Conservation (phyloP, 2,329 filamentous ascomycete species). For the Purpureocillium lavendulum region DNA sequence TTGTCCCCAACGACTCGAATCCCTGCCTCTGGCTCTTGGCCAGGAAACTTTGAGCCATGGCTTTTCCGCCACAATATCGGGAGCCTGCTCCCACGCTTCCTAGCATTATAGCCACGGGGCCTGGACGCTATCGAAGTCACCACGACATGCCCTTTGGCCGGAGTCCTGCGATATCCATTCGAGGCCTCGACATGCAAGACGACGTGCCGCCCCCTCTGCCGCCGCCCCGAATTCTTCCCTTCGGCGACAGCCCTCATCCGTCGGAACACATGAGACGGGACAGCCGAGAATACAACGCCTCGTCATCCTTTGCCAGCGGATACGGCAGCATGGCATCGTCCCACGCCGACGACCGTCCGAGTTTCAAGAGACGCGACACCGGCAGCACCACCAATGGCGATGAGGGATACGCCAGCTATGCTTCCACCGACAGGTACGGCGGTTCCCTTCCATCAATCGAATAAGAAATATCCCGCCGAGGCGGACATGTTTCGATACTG, state of each 20-base stretch:
- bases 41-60: slow-evolving; percentile 17
- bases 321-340: slow-evolving; percentile 32
- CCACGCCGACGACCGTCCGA: slow-evolving; percentile 23
- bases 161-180: slow-evolving; percentile 33
- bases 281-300: slow-evolving; percentile 17
- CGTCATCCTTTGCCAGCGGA: slow-evolving; percentile 23
- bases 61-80: slow-evolving; percentile 26
- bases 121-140: slow-evolving; percentile 19
- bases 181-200: slow-evolving; percentile 22
- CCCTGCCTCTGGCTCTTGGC: background rate
- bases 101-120: slow-evolving; percentile 25
- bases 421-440: slow-evolving; percentile 28
- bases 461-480: background rate
- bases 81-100: slow-evolving; percentile 24
- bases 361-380: slow-evolving; percentile 22
- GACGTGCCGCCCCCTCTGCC: slow-evolving; percentile 35
- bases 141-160: slow-evolving; percentile 23
- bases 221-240: slow-evolving; percentile 31
- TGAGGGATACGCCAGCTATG: slow-evolving; percentile 35
- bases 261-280: slow-evolving; percentile 20
- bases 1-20: background rate
- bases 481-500: background rate
- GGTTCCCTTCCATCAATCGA: background rate
- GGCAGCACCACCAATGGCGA: slow-evolving; percentile 22
- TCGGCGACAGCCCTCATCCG: slow-evolving; percentile 21